These are phyloP conservation scores for Magnolia officinalis DNA, from an alignment of 164 flowering plant genomes.

Conservation along the genomic window DNA sequence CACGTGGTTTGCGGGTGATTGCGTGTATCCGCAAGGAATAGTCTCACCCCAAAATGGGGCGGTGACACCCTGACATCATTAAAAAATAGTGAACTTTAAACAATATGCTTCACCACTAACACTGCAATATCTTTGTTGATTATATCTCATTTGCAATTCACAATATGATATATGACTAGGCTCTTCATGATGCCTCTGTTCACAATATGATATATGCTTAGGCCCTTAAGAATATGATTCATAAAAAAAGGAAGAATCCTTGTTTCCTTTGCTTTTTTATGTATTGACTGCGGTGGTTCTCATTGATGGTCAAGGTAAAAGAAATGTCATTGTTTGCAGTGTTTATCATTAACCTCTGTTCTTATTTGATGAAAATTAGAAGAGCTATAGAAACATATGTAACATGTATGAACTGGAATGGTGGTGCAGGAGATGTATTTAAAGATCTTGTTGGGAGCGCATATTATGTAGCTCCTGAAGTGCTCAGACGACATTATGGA, in stretches of 20 bases:
- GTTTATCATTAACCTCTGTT: background rate
- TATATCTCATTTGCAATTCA: no score
- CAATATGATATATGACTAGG: no score
- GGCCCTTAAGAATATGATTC: background rate
- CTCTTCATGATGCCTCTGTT: no score
- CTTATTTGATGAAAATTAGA: background rate
- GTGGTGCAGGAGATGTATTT: constrained; percentile 68
- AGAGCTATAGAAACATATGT: background rate
- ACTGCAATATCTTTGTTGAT: no score
- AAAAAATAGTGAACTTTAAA: no score
- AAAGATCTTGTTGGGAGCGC: constrained; percentile 97
- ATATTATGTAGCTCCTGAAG: constrained; percentile 97
- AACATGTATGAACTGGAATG: background rate
- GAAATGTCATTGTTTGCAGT: background rate
- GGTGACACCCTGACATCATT: no score
- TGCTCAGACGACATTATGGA: constrained; percentile 72
- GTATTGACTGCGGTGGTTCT: no score
- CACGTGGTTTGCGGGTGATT: no score
- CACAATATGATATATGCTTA: background rate
- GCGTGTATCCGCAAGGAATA: no score
- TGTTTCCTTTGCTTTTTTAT: background rate
- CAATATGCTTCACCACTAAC: no score
- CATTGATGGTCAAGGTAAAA: background rate
- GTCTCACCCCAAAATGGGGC: no score
- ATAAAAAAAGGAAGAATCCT: background rate